phyloP scores from a whole-genome alignment of 1,284 basidiomycete genomes.

The Sporisorium iseilematis-ciliati region DNA sequence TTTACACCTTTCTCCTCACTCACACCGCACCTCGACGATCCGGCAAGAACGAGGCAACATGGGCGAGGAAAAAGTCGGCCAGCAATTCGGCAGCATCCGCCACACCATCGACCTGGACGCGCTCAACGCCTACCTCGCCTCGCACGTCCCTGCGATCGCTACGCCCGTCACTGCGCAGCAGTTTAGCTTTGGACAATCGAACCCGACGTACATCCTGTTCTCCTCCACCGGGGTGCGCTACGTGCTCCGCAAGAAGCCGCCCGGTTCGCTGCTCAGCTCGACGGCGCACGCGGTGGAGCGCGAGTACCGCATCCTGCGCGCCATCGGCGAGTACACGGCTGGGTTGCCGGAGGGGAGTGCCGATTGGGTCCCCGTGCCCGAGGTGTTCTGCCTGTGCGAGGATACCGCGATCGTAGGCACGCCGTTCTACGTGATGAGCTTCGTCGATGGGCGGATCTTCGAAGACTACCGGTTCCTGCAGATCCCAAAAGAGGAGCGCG shows the following conservation, averaged over 20 bases:
- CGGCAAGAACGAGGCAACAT: too few relatives aligned
- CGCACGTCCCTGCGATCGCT: constrained; percentile 75
- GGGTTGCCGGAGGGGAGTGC: constrained; percentile 5
- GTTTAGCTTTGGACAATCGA: constrained; percentile 81
- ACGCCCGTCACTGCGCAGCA: constrained; percentile 86
- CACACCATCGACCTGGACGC: constrained; percentile 48
- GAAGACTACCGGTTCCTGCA: constrained; percentile 79
- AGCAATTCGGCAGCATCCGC: constrained; percentile 56
- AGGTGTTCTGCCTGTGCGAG: constrained; percentile 80
- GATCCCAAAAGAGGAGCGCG: constrained; percentile 74
- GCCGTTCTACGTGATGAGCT: constrained; percentile 96
- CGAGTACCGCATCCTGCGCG: constrained; percentile 84
- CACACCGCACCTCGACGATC: too few relatives aligned
- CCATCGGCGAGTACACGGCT: constrained; percentile 69
- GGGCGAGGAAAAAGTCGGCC: constrained; percentile 38
- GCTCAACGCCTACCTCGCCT: constrained; percentile 74
- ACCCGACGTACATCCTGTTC: constrained; percentile 89
- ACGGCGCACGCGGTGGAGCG: constrained; percentile 95
- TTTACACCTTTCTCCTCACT: too few relatives aligned
- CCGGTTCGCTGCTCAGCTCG: constrained; percentile 82
- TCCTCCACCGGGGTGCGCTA: constrained; percentile 76
- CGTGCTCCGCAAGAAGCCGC: constrained; percentile 94
- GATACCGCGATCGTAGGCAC: constrained; percentile 84
- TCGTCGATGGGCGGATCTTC: constrained; percentile 87
- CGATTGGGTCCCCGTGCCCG: constrained; percentile 82